Base-by-base conservation (phyloP, 495 filamentous ascomycete species). In the Jackrogersella multiformis region DNA sequence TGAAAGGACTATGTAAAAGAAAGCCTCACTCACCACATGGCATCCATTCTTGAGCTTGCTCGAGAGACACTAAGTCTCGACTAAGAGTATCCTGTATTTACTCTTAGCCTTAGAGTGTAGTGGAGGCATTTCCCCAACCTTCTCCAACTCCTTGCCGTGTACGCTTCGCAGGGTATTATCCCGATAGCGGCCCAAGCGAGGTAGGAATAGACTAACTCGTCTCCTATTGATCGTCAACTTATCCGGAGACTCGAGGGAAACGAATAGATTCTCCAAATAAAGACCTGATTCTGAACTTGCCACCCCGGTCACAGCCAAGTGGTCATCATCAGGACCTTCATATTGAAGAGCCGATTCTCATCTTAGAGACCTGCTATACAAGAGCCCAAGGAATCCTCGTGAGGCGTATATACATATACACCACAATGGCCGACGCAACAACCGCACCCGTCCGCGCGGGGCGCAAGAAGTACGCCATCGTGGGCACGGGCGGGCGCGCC, bases 401-500 rank as follows among this genome's bases (percentile, higher is more conserved):
- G n/a, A n/a, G n/a, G n/a, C n/a, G n/a, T n/a, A n/a, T n/a, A n/a
- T 41, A 12, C 2, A 35, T 2, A 13, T 23, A 9, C 13, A 56
- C 32, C 24, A 61, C 6, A 21, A 74, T 74, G 71, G 68, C 36
- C 9, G 58, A 72, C 24, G 24, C 42, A n/a, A 32, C 42, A n/a
- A 59, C 61, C 8, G 42, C 55, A 0, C 42, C 67, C 9, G 45
- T 64, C 46, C 68, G 54, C 20, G 38, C 61, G 13, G 48, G 54
- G 24, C 55, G 69, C 35, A 80, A 73, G 54, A 73, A 75, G 21
- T 82, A 81, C 64, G 79, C 79, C 55, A 70, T 81, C 49, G 70
- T 84, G 55, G 75, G 85, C 74, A 73, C 77, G 35, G 77, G 78
- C 66, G 73, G 82, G 64, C 74, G 80, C 46, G 71, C 77, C 54